phyloP scores from a whole-genome alignment of 805 yeast genomes.

The Candida qinlingensis region DNA sequence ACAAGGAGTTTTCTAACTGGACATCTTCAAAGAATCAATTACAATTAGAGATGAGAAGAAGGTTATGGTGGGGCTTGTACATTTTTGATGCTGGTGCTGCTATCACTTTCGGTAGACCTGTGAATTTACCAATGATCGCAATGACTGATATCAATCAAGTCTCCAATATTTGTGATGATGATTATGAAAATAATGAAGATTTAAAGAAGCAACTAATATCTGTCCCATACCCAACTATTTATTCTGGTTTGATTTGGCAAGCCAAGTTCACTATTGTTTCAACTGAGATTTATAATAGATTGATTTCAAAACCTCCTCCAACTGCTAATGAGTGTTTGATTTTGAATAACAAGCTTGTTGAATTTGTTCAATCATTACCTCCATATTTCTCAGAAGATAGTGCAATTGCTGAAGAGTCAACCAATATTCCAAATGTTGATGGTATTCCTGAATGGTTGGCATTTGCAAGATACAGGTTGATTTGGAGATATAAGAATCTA shows the following conservation, averaged over 20 bases:
- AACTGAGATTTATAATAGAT: slow-evolving; percentile 41
- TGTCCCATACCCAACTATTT: slow-evolving; percentile 43
- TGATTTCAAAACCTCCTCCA: slow-evolving; percentile 43
- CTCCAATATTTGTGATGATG: slow-evolving; percentile 43
- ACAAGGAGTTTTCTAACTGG: slow-evolving; percentile 45
- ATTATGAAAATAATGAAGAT: slow-evolving; percentile 19
- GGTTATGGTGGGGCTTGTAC: slow-evolving; percentile 66
- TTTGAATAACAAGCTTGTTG: slow-evolving; percentile 39
- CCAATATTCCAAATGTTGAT: slow-evolving; percentile 18
- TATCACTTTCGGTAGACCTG: slow-evolving; percentile 61
- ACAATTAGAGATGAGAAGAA: slow-evolving; percentile 49
- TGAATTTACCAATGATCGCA: slow-evolving; percentile 42
- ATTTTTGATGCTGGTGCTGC: slow-evolving; percentile 61
- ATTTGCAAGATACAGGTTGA: slow-evolving; percentile 45
- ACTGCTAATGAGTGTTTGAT: slow-evolving; percentile 44
- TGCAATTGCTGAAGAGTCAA: slow-evolving; percentile 23
- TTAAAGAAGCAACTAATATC: slow-evolving; percentile 15
- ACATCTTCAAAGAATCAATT: slow-evolving; percentile 33
- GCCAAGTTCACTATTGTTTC: slow-evolving; percentile 44
- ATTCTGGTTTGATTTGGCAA: slow-evolving; percentile 54
- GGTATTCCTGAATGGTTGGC: slow-evolving; percentile 46
- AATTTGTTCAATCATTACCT: slow-evolving; percentile 40
- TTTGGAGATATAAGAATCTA: slow-evolving; percentile 55
- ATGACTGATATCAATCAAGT: slow-evolving; percentile 46
- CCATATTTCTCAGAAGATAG: slow-evolving; percentile 40